Evolutionary conservation across 306 rosid species (phyloP), one percentile per base, ranked within the genome.

Genomic region (Lupinus albus): DNA sequence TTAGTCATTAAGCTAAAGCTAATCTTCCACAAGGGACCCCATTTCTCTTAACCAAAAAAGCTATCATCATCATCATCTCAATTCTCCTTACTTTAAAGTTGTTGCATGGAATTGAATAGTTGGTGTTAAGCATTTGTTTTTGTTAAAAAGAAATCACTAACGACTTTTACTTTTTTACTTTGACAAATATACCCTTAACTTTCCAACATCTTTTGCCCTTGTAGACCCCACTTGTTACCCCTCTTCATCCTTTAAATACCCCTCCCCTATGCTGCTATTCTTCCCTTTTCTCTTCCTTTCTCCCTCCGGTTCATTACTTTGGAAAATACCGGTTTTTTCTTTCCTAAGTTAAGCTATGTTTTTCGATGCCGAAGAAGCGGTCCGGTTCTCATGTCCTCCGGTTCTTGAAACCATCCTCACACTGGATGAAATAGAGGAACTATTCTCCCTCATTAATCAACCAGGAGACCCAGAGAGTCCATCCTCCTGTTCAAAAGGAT

Each of bases 1-100:
- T 92, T 92, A 92, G 82, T 78, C 84, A 84, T 81, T 92, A 92
- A 92, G 97, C 81, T 92, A 92, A 80, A 75, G 74, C 85, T 68
- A 62, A 73, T 77, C 76, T 73, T 59, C 66, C 60, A 25, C 45
- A 25, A 58, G 44, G 65, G 69, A 61, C 76, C 84, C 76, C 80
- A 38, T 77, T 77, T 49, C 12, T 60, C 58, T 57, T 67, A 39
- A 39, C 1, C 28, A 52, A 10, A 49, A 64, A 58, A 33, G 42
- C 65, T 35, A 33, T 17, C 25, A 10, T 25, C 30, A 33, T 17
- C 25, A 10, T 25, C 30, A 25, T 73, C 76, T 76, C 7, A 68
- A 47, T 52, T 21, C 71, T 75, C 85, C 78, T 64, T 41, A 62
- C 71, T 35, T 48, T 74, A 78, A 68, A 68, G 80, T 79, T 70